These are phyloP conservation scores for Coemansia sp. DNA, from an alignment of 192 early-diverging fungal species.

Conservation along the genomic window DNA sequence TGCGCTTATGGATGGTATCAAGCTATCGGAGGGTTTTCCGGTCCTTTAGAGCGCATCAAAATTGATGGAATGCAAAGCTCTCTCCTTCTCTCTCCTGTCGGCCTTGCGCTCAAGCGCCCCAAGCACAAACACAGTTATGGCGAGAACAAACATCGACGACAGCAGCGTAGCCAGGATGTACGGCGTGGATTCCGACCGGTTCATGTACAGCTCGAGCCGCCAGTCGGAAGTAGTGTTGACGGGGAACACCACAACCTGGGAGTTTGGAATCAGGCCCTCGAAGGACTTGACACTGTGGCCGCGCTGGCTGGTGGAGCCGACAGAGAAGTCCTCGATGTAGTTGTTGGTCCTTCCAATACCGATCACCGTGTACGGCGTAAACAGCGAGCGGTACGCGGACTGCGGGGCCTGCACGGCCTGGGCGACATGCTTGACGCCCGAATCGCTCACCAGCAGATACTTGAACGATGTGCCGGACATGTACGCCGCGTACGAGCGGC, in stretches of 20 bases:
- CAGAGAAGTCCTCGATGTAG: slow-evolving; percentile 92
- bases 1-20: neutral
- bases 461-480: slow-evolving; percentile 85
- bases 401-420: slow-evolving; percentile 82
- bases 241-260: slow-evolving; percentile 84
- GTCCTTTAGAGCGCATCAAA: slow-evolving; percentile 81
- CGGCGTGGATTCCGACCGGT: slow-evolving; percentile 78
- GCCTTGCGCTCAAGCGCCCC: slow-evolving; percentile 76
- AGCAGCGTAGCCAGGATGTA: slow-evolving; percentile 79
- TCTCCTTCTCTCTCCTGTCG: slow-evolving; percentile 75
- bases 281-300: slow-evolving; percentile 47
- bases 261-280: slow-evolving; percentile 91
- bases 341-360: slow-evolving; percentile 94
- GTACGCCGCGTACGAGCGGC: slow-evolving; percentile 78
- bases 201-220: slow-evolving; percentile 88
- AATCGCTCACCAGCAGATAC: slow-evolving; percentile 79
- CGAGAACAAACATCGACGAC: slow-evolving; percentile 69
- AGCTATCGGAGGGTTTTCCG: too few relatives aligned
- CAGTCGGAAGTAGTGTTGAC: slow-evolving; percentile 55
- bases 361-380: slow-evolving; percentile 79
- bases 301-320: slow-evolving; percentile 56
- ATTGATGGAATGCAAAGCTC: slow-evolving; percentile 82
- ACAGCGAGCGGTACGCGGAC: slow-evolving; percentile 71
- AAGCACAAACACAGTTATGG: slow-evolving; percentile 68
- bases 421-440: slow-evolving; percentile 73